Base-by-base conservation (phyloP, 2,329 filamentous ascomycete genomes). In the Ophiocordyceps australis region DNA sequence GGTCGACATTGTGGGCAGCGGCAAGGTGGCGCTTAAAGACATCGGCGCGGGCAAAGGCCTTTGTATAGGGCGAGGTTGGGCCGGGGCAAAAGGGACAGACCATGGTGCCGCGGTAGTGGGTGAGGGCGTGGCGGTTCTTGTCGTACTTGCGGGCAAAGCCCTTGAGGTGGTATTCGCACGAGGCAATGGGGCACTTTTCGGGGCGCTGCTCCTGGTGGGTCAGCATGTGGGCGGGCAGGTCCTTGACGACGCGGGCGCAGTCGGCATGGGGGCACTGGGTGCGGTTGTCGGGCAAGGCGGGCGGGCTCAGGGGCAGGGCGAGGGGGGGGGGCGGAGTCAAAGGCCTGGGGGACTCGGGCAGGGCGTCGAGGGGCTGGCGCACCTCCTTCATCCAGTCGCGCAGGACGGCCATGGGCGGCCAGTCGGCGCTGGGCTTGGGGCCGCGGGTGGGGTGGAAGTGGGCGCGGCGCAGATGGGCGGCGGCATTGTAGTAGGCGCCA, bases 91-190 rank as follows among this genome's bases (percentile, higher is more conserved):
- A 95, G 5, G 85, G 85, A 42, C 89, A 98, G 7, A 93, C 78
- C 83, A 95, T 94, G 10, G 82, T 94, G 7, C 86, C 86, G 50
- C 93, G 92, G 60, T 95, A 98, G 46, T 95, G 89, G 3, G 86
- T 95, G 35, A 95, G 55, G 2, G 86, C 92, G 46, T 98, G 89
- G 9, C 89, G 63, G 49, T 95, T 95, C 62, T 94, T 94, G 56
- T 95, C 89, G 46, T 95, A 98, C 50, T 95, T 95, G 32, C 86
- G 67, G 4, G 86, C 86, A 43, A 95, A 95, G 0, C 86, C 86
- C 49, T 94, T 95, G 38, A 67, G 65, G 50, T 94, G 79, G 46
- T 94, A 95, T 41, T 94, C 83, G 57, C 86, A 95, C 3, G 75
- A 85, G 29, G 76, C 64, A 31, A 95, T 94, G 0, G 86, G 86